Conservation (phyloP, 1,139 yeast species). For the Kazachstania sp. region DNA sequence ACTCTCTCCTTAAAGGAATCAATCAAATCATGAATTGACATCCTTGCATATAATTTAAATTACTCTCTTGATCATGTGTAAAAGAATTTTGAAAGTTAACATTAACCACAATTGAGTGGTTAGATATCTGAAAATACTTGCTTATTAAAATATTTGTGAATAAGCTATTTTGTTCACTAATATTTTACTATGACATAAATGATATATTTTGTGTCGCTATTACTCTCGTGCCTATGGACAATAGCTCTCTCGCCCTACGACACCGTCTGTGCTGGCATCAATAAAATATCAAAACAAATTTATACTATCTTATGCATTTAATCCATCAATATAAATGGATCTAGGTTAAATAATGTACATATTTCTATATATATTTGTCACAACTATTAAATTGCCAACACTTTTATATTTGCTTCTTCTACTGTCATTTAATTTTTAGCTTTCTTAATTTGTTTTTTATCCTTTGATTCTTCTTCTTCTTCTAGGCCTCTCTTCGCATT, state of each 20-base stretch:
- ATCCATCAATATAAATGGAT: neutral
- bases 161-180: no score
- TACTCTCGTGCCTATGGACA: no score
- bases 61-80: neutral
- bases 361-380: neutral
- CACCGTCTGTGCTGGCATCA: no score
- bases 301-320: neutral
- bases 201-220: no score
- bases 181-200: no score
- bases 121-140: no score
- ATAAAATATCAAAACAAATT: neutral
- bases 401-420: neutral
- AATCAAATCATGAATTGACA: conserved; percentile 1
- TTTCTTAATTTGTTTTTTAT: conserved; percentile 18
- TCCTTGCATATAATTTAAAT: neutral
- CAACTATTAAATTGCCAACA: neutral
- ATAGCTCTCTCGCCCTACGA: no score
- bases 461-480: conserved; percentile 12
- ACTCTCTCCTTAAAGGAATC: conserved; percentile 4
- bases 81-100: no score
- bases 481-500: conserved; percentile 29
- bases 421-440: conserved; percentile 14
- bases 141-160: no score
- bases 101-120: no score
- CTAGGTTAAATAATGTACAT: neutral